A percentile compares a stretch with the other conserved stretches of the same genome.
Evolutionary conservation across 2,329 filamentous ascomycete species (phyloP).

Genomic region (Phyllosticta paracitricarpa): DNA sequence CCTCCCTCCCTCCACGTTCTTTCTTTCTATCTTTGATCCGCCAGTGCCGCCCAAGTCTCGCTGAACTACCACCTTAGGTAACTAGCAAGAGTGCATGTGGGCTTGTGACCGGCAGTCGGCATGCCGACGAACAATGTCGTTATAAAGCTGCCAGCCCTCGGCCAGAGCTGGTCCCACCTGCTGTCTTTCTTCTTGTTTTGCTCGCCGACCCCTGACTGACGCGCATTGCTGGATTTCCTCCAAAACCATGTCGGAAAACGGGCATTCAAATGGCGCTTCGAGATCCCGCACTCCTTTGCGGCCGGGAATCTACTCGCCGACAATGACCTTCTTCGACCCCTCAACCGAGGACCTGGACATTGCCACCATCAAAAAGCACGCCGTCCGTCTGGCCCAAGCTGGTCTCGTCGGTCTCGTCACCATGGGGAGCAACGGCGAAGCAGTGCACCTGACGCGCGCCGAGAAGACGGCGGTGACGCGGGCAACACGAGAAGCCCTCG

Average conservation of each 20-base stretch:
- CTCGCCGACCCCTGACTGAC: conserved; percentile 10
- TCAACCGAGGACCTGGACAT: conserved; percentile 79
- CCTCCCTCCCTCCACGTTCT: not conserved
- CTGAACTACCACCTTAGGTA: too few species aligned
- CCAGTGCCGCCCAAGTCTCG: not conserved
- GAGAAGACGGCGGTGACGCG: conserved; percentile 67
- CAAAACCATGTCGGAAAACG: conserved; percentile 20
- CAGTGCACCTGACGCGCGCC: conserved; percentile 68
- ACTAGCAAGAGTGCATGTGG: conserved; percentile 18
- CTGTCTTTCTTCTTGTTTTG: not conserved
- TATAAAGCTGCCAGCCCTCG: conserved; percentile 3
- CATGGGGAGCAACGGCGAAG: conserved; percentile 87
- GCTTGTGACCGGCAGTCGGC: conserved; percentile 23
- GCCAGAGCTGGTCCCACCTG: conserved; percentile 1
- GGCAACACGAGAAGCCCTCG: conserved; percentile 71
- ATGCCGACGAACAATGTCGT: conserved; percentile 2
- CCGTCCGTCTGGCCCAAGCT: conserved; percentile 63
- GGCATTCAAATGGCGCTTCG: conserved; percentile 20
- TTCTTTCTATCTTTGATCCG: not conserved
- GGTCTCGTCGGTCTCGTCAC: conserved; percentile 75
- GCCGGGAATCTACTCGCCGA: conserved; percentile 77
- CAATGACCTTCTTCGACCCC: conserved; percentile 82
- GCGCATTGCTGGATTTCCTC: not conserved
- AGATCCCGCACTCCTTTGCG: conserved; percentile 50
- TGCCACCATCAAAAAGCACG: conserved; percentile 67